Percentiles rank a stretch among this genome's conserved stretches.
phyloP scores from a whole-genome alignment of 257 asterid genomes.

The Nicotiana attenuata region DNA sequence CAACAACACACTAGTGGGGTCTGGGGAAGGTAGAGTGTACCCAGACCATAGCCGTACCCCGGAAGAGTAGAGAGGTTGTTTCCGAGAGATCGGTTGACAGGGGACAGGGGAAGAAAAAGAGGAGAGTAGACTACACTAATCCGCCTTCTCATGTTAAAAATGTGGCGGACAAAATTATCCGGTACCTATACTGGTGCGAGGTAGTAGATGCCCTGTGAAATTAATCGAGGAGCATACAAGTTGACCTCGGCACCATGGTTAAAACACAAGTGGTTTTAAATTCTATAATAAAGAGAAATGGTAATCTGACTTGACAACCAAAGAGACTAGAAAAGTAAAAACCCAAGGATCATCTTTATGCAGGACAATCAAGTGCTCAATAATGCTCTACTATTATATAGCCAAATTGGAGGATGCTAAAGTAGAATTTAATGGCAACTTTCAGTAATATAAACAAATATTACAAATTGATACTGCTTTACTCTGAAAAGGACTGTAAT shows the following conservation, averaged over 20 bases:
- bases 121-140: neutral
- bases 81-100: neutral
- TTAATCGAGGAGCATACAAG: no score
- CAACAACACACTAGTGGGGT: no score
- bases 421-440: conserved; percentile 5
- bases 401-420: neutral
- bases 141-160: neutral
- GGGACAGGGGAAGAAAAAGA: neutral
- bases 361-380: neutral
- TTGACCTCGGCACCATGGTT: no score
- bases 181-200: no score
- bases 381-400: neutral
- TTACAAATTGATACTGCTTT: neutral
- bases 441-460: neutral
- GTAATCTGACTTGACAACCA: conserved; percentile 6
- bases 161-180: no score
- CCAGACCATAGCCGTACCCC: no score
- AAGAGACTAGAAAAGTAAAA: neutral
- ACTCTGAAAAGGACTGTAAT: neutral
- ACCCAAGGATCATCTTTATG: neutral
- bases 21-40: no score
- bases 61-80: no score
- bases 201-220: no score
- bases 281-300: neutral
- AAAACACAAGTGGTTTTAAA: no score